Conservation (phyloP, 805 yeast species). For the Saccharomycopsis fibuligera region DNA sequence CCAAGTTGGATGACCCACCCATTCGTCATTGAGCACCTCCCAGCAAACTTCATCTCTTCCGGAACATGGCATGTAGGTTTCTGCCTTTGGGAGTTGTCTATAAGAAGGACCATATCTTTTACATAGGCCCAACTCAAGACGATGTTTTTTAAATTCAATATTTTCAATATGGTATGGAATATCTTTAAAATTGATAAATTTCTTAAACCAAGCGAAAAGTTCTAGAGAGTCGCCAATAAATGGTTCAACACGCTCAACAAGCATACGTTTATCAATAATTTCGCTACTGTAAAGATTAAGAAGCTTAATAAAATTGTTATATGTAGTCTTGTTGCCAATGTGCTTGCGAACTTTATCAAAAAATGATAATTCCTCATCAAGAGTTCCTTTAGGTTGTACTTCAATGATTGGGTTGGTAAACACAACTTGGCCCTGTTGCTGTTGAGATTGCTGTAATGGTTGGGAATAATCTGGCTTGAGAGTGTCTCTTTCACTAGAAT, state of each 20-base stretch:
- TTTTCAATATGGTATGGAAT: conserved; percentile 84
- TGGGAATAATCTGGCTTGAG: background rate
- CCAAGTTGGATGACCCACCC: conserved; percentile 99
- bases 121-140: conserved; percentile 81
- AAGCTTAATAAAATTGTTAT: conserved; percentile 86
- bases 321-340: conserved; percentile 79
- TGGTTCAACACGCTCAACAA: conserved; percentile 78
- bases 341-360: conserved; percentile 81
- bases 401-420: background rate
- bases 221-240: conserved; percentile 80
- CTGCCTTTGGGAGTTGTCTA: conserved; percentile 70
- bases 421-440: background rate
- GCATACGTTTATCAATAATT: conserved; percentile 72
- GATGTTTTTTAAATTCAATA: conserved; percentile 79
- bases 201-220: conserved; percentile 84
- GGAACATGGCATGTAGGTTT: conserved; percentile 80
- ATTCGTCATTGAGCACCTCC: conserved; percentile 97
- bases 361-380: conserved; percentile 81
- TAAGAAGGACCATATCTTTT: conserved; percentile 94
- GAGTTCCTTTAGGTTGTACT: conserved; percentile 24
- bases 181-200: conserved; percentile 83
- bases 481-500: conserved; percentile 9
- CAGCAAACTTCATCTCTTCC: conserved; percentile 99
- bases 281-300: conserved; percentile 84
- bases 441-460: conserved; percentile 30